Evolutionary conservation across 2,329 filamentous ascomycete genomes (phyloP).

Genomic region (Tolypocladium endophyticum): DNA sequence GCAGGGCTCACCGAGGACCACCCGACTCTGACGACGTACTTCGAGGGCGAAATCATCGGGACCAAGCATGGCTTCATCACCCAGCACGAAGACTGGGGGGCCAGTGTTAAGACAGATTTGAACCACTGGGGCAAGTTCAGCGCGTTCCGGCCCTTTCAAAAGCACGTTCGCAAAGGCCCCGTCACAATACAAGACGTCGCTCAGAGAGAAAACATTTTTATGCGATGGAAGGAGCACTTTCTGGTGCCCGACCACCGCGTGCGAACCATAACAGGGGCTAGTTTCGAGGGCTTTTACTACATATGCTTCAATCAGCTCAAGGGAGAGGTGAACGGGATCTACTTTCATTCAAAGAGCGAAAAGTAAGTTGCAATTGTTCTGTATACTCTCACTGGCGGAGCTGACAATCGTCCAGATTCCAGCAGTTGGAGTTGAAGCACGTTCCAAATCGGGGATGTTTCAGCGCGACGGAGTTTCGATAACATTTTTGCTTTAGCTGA

Average conservation of each 20-base stretch:
- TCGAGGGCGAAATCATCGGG: conserved; percentile 96
- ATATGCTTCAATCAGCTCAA: conserved; percentile 94
- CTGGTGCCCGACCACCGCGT: conserved; percentile 91
- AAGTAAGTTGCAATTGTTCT: conserved; percentile 51
- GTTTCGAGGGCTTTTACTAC: conserved; percentile 98
- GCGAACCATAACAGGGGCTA: conserved; percentile 81
- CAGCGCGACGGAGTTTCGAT: conserved; percentile 71
- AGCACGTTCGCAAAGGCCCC: conserved; percentile 45
- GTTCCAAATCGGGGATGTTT: conserved; percentile 77
- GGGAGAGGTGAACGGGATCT: conserved; percentile 83
- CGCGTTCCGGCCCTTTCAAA: conserved; percentile 67
- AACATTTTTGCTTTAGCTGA: conserved; percentile 7
- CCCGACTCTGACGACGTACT: conserved; percentile 94
- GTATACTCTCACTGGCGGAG: background rate
- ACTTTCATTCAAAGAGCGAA: conserved; percentile 96
- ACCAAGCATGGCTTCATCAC: conserved; percentile 92
- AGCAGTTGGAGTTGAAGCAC: conserved; percentile 85
- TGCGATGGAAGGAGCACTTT: conserved; percentile 99
- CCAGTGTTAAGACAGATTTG: conserved; percentile 80
- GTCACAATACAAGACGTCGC: conserved; percentile 56
- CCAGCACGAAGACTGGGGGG: conserved; percentile 82
- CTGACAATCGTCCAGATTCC: conserved; percentile 49
- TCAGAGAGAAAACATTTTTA: conserved; percentile 84
- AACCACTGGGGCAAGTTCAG: conserved; percentile 89
- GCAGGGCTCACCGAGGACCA: conserved; percentile 88